These are phyloP conservation scores for Neofusicoccum umdonicola DNA, from an alignment of 2,329 filamentous ascomycete genomes.

Conservation along the genomic window DNA sequence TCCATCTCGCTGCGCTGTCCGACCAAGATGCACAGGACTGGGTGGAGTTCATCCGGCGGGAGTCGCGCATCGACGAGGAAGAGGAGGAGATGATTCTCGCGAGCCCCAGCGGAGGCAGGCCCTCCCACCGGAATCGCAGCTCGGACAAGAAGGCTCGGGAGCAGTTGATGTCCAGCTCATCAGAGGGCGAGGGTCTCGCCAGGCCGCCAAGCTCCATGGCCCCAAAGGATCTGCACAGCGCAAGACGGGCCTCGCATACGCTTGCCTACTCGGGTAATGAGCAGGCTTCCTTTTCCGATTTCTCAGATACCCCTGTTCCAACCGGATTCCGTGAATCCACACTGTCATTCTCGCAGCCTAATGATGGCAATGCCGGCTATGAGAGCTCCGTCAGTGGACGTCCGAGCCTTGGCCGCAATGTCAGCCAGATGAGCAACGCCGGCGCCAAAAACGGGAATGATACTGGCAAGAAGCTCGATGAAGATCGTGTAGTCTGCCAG, in stretches of 20 bases:
- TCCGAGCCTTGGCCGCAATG: conserved; percentile 45
- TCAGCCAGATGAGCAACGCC: conserved; percentile 61
- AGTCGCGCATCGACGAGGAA: conserved; percentile 82
- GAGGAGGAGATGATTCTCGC: conserved; percentile 79
- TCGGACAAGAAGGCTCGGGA: conserved; percentile 18
- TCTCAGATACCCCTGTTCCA: conserved; percentile 64
- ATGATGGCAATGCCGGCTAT: conserved; percentile 21
- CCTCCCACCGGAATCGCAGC: neutral
- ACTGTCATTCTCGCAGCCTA: conserved; percentile 35
- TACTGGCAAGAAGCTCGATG: conserved; percentile 48
- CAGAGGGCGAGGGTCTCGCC: conserved; percentile 40
- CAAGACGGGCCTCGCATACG: conserved; percentile 59
- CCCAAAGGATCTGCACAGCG: conserved; percentile 34
- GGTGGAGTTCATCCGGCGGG: conserved; percentile 75
- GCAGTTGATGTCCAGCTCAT: conserved; percentile 44
- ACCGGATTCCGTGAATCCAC: conserved; percentile 50
- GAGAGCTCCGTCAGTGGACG: conserved; percentile 26
- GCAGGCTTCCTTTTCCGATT: conserved; percentile 78
- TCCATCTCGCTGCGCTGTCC: conserved; percentile 76
- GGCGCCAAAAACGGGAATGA: conserved; percentile 29
- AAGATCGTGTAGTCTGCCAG: conserved; percentile 90
- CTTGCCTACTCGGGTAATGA: conserved; percentile 63
- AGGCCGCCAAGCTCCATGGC: conserved; percentile 27
- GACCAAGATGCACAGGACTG: conserved; percentile 78
- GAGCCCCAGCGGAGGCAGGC: conserved; percentile 56